Evolutionary conservation across 345 rosid genomes (phyloP).

Genomic region (Gossypium herbaceum): DNA sequence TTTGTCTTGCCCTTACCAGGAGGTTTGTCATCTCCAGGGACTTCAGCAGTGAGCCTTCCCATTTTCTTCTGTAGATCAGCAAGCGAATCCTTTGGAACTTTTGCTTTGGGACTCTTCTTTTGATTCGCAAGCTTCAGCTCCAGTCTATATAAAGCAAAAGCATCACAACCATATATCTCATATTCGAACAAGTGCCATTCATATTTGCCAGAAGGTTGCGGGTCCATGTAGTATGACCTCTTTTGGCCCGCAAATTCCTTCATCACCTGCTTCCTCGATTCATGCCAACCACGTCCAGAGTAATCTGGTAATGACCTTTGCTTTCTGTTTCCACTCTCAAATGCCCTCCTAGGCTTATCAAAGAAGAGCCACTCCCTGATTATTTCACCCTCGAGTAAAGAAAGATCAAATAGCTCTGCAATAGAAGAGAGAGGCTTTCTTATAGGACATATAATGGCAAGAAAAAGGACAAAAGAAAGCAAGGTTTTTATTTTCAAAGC

Average conservation of each 20-base stretch:
- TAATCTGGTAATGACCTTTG: slow-evolving; percentile 93
- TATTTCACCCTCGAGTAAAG: slow-evolving; percentile 61
- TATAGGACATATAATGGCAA: background rate
- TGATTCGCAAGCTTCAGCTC: slow-evolving; percentile 51
- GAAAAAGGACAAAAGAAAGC: background rate
- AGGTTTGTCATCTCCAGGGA: slow-evolving; percentile 39
- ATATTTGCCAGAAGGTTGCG: slow-evolving; percentile 61
- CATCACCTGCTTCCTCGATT: slow-evolving; percentile 80
- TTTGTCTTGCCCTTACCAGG: slow-evolving; percentile 33
- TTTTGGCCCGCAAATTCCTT: slow-evolving; percentile 74
- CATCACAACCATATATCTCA: slow-evolving; percentile 48
- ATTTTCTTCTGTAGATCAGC: slow-evolving; percentile 78
- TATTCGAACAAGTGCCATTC: slow-evolving; percentile 91
- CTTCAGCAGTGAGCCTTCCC: slow-evolving; percentile 72
- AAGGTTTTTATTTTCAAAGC: background rate
- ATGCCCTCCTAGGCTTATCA: slow-evolving; percentile 85
- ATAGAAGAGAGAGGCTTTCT: slow-evolving; percentile 13
- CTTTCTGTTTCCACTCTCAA: slow-evolving; percentile 83
- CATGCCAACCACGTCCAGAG: slow-evolving; percentile 88
- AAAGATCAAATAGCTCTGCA: slow-evolving; percentile 72
- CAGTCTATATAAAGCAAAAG: slow-evolving; percentile 58
- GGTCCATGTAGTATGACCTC: slow-evolving; percentile 94
- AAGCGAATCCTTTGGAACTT: slow-evolving; percentile 51
- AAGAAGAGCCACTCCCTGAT: slow-evolving; percentile 88
- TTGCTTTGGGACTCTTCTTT: slow-evolving; percentile 70